phyloP scores from a whole-genome alignment of 1,284 basidiomycete genomes.

The Xerocomus cyaneibrunnescens region DNA sequence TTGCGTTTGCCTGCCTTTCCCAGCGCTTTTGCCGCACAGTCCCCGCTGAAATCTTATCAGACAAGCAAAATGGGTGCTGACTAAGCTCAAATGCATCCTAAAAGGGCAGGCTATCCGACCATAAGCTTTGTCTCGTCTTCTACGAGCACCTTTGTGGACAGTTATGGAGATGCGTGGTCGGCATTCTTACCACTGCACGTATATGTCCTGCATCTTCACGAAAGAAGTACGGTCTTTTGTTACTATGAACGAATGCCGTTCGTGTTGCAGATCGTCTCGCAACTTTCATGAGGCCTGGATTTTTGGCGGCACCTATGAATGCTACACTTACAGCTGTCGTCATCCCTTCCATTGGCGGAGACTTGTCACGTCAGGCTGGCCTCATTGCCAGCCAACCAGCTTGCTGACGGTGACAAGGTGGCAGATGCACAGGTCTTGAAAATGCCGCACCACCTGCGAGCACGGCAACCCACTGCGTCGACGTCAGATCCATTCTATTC shows the following conservation, averaged over 20 bases:
- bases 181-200: no score
- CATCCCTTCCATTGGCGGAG: neutral
- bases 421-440: slow-evolving; percentile 8
- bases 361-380: slow-evolving; percentile 10
- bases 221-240: neutral
- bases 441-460: neutral
- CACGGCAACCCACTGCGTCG: neutral
- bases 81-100: slow-evolving; percentile 17
- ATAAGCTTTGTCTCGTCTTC: neutral
- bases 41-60: slow-evolving; percentile 26
- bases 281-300: slow-evolving; percentile 11
- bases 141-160: no score
- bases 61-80: slow-evolving; percentile 18
- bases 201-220: no score
- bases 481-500: slow-evolving; percentile 3
- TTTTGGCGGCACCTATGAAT: slow-evolving; percentile 3
- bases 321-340: slow-evolving; percentile 5
- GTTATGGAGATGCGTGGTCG: no score
- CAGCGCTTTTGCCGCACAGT: neutral
- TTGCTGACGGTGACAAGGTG: slow-evolving; percentile 3
- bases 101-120: slow-evolving; percentile 4
- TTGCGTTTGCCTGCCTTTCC: neutral
- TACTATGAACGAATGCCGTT: neutral
- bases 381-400: slow-evolving; percentile 16
- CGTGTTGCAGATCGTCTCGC: slow-evolving; percentile 17